Evolutionary conservation across 345 rosid species (phyloP).

Genomic region (Brassica cretica): DNA sequence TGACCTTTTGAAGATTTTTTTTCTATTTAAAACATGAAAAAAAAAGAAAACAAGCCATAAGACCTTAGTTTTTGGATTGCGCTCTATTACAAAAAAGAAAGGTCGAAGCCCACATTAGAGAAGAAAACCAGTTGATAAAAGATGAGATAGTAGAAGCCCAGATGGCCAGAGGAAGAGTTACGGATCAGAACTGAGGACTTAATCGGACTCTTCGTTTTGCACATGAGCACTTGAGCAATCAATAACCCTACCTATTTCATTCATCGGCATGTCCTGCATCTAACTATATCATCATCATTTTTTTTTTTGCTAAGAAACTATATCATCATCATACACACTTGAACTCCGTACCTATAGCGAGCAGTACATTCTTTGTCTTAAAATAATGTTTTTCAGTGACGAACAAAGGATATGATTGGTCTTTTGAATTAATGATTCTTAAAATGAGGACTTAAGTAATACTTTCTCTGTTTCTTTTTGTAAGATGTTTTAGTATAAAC

Average conservation of each 20-base stretch:
- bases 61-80: too few species aligned
- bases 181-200: too few species aligned
- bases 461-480: too few species aligned
- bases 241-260: conserved; percentile 25
- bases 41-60: too few species aligned
- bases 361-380: not conserved
- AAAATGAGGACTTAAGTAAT: not conserved
- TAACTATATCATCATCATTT: not conserved
- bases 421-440: not conserved
- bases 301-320: too few species aligned
- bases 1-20: conserved; percentile 30
- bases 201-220: conserved; percentile 26
- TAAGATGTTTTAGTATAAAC: too few species aligned
- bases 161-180: too few species aligned
- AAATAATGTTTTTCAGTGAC: not conserved
- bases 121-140: too few species aligned
- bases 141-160: too few species aligned
- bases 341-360: not conserved
- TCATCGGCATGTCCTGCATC: conserved; percentile 13
- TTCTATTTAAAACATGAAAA: too few species aligned
- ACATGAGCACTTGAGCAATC: conserved; percentile 34
- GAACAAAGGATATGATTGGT: not conserved
- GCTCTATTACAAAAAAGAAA: too few species aligned
- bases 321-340: not conserved
- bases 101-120: too few species aligned